Conservation (phyloP, 2,329 filamentous ascomycete species). For the Daldinia sp. region DNA sequence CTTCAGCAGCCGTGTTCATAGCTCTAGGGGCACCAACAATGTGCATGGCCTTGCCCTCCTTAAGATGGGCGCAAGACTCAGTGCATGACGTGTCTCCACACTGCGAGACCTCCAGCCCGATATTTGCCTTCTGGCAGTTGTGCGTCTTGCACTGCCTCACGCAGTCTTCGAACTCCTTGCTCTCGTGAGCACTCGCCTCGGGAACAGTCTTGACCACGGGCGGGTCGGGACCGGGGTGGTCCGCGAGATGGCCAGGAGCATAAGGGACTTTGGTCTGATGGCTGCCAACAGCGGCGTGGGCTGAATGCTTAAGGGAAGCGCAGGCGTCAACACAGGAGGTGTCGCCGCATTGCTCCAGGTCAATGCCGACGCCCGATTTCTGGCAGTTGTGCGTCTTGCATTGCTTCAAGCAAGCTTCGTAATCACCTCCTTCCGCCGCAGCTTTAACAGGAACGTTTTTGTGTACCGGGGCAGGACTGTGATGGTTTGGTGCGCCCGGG, state of each 20-base stretch:
- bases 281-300: background rate
- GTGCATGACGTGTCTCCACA: conserved; percentile 20
- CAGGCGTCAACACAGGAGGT: conserved; percentile 28
- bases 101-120: conserved; percentile 12
- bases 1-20: background rate
- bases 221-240: conserved; percentile 2
- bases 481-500: background rate
- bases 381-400: conserved; percentile 37
- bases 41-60: background rate
- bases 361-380: conserved; percentile 20
- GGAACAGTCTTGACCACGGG: background rate
- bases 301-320: conserved; percentile 2
- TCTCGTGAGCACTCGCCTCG: background rate
- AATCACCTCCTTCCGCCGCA: conserved; percentile 15
- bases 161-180: conserved; percentile 21
- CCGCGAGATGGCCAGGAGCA: background rate
- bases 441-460: conserved; percentile 1
- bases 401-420: conserved; percentile 26
- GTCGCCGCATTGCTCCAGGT: conserved; percentile 30
- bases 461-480: background rate
- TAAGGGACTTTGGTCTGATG: background rate
- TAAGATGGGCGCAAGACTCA: conserved; percentile 8
- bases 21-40: background rate
- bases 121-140: conserved; percentile 26
- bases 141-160: conserved; percentile 14